phyloP scores from a whole-genome alignment of 2,329 filamentous ascomycete species.

The Alternaria metachromatica region DNA sequence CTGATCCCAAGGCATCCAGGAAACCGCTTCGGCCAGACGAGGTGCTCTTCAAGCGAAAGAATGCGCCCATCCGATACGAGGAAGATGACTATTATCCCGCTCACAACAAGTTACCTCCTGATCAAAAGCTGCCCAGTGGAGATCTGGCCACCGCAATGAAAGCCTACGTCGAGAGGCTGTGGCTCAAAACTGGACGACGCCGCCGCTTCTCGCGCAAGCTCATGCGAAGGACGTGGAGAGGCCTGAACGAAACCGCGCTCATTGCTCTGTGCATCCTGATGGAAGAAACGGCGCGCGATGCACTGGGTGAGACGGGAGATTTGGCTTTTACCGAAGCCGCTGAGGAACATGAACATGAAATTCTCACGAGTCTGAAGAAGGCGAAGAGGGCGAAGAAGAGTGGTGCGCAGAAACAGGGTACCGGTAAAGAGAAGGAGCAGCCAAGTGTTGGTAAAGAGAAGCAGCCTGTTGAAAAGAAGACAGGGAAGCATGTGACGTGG shows the following conservation, averaged over 20 bases:
- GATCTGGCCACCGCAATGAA: slow-evolving; percentile 75
- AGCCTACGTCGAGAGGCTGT: slow-evolving; percentile 71
- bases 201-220: slow-evolving; percentile 1
- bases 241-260: slow-evolving; percentile 80
- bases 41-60: slow-evolving; percentile 69
- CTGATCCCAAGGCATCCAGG: slow-evolving; percentile 39
- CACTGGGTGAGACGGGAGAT: slow-evolving; percentile 70
- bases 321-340: slow-evolving; percentile 71
- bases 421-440: background rate
- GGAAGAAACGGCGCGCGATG: slow-evolving; percentile 70
- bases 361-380: background rate
- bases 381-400: background rate
- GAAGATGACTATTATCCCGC: slow-evolving; percentile 76
- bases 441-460: background rate
- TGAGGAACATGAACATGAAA: slow-evolving; percentile 21
- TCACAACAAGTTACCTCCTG: slow-evolving; percentile 62
- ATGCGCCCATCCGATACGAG: slow-evolving; percentile 70
- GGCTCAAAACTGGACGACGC: slow-evolving; percentile 48
- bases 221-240: slow-evolving; percentile 56
- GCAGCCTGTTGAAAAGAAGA: background rate
- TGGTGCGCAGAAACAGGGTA: background rate
- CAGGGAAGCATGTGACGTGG: background rate
- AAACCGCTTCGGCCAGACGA: slow-evolving; percentile 69
- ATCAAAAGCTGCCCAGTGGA: slow-evolving; percentile 66
- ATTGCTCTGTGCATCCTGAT: slow-evolving; percentile 76